Conservation (phyloP, 805 yeast genomes). For the Naumovozyma castellii region DNA sequence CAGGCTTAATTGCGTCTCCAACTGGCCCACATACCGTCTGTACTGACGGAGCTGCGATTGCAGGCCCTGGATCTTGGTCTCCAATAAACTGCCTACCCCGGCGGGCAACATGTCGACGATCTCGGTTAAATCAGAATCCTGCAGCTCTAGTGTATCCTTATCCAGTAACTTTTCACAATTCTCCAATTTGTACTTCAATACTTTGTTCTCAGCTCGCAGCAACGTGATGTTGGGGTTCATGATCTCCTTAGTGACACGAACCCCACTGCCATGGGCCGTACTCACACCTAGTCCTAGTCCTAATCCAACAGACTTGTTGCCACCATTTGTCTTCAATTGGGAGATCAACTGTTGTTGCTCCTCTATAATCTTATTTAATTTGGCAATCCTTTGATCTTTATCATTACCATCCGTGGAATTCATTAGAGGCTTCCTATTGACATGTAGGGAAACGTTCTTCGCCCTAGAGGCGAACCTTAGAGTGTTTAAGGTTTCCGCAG, state of each 20-base stretch:
- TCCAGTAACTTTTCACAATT: slow-evolving; percentile 60
- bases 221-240: slow-evolving; percentile 32
- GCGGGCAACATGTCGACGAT: slow-evolving; percentile 50
- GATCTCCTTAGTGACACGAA: not conserved
- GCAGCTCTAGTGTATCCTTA: slow-evolving; percentile 42
- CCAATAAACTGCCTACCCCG: slow-evolving; percentile 29
- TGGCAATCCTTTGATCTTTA: slow-evolving; percentile 44
- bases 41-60: slow-evolving; percentile 28
- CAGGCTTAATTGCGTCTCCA: slow-evolving; percentile 11
- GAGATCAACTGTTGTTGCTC: slow-evolving; percentile 47
- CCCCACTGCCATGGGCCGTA: not conserved
- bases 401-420: slow-evolving; percentile 32
- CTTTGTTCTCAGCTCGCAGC: slow-evolving; percentile 52
- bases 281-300: not conserved
- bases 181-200: slow-evolving; percentile 57
- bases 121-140: slow-evolving; percentile 48
- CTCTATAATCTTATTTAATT: slow-evolving; percentile 51
- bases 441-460: slow-evolving; percentile 68
- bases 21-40: slow-evolving; percentile 12
- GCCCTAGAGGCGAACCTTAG: slow-evolving; percentile 90
- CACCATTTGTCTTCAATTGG: slow-evolving; percentile 14
- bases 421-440: slow-evolving; percentile 36
- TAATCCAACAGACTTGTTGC: not conserved
- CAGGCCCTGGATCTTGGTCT: slow-evolving; percentile 20
- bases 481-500: slow-evolving; percentile 79